These are phyloP conservation scores for Stentor coeruleus DNA, from an alignment of 73 alveolate genomes.

Conservation along the genomic window DNA sequence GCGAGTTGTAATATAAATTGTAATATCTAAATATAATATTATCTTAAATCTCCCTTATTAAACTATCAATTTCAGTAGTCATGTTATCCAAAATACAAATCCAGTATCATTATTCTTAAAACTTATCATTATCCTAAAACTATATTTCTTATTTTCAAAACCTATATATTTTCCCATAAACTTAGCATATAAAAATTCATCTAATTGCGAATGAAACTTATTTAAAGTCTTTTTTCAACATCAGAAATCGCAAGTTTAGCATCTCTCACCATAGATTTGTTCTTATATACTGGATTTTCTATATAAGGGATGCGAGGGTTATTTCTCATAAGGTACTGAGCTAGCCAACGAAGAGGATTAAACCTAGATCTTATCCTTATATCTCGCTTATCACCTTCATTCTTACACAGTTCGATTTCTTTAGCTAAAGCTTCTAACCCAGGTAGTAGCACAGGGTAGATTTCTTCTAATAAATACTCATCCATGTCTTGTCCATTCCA, in stretches of 20 bases:
- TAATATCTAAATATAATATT: no score
- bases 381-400: constrained; percentile 72
- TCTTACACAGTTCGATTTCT: constrained; percentile 67
- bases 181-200: no score
- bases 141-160: no score
- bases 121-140: no score
- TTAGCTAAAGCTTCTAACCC: constrained; percentile 76
- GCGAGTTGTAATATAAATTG: no score
- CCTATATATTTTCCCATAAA: no score
- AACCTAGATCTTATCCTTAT: constrained; percentile 64
- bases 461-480: constrained; percentile 67
- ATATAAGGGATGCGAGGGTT: constrained; percentile 42
- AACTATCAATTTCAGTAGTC: no score
- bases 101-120: no score
- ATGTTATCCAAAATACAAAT: no score
- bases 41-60: no score
- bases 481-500: constrained; percentile 77
- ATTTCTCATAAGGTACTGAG: constrained; percentile 81
- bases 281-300: background rate
- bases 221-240: no score
- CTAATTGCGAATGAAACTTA: no score
- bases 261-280: background rate
- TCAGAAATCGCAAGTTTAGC: background rate
- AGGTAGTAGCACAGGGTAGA: constrained; percentile 81
- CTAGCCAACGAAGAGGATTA: constrained; percentile 81